Percentiles rank a stretch among this genome's conserved stretches.
phyloP scores from a whole-genome alignment of 352 stramenopile species.

The Globisporangium acanthophoron region DNA sequence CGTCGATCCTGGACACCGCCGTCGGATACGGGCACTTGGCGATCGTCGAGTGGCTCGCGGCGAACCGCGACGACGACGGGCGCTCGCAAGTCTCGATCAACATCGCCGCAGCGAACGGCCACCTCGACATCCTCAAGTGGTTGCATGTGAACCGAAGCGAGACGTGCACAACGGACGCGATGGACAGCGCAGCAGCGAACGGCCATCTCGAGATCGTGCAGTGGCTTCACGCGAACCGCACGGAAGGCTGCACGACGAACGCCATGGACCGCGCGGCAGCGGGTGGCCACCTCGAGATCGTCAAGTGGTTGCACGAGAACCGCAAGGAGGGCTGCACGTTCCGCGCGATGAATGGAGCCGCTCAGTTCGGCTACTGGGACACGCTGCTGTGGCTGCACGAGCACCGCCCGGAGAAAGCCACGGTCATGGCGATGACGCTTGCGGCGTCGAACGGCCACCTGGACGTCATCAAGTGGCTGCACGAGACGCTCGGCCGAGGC shows the following conservation, averaged over 20 bases:
- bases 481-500: not conserved
- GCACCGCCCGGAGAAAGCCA: not conserved
- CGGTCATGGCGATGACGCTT: not conserved
- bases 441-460: slow-evolving; percentile 4
- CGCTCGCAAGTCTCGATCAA: not conserved
- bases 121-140: slow-evolving; percentile 11
- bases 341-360: slow-evolving; percentile 8
- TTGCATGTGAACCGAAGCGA: slow-evolving; percentile 4
- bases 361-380: not conserved
- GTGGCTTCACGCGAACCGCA: slow-evolving; percentile 1
- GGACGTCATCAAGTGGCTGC: slow-evolving; percentile 2
- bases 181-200: slow-evolving; percentile 9
- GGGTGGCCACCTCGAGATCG: slow-evolving; percentile 1
- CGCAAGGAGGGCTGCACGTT: slow-evolving; percentile 9
- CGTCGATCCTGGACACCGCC: not conserved
- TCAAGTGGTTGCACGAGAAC: slow-evolving; percentile 8
- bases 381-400: slow-evolving; percentile 5
- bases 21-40: not conserved
- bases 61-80: not conserved
- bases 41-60: slow-evolving; percentile 2
- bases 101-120: slow-evolving; percentile 1
- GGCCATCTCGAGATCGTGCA: slow-evolving; percentile 1
- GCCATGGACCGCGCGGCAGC: not conserved
- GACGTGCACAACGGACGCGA: slow-evolving; percentile 3
- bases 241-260: not conserved